These are phyloP conservation scores for Tremellales sp. DNA, from an alignment of 1,284 basidiomycete genomes.

Conservation along the genomic window DNA sequence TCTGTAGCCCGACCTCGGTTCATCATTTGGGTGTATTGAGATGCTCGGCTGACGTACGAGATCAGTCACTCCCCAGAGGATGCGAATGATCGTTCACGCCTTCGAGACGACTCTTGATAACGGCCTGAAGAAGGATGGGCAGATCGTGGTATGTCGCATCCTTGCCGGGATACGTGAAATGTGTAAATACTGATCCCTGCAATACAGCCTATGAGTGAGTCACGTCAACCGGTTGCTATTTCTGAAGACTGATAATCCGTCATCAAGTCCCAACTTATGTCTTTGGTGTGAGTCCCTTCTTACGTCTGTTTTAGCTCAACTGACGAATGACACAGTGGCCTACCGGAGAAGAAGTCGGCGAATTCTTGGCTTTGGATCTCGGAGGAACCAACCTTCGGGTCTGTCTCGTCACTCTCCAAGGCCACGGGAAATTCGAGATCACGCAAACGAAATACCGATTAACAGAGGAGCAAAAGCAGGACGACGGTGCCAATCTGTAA, in stretches of 20 bases:
- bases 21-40: constrained; percentile 6
- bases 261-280: constrained; percentile 84
- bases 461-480: constrained; percentile 96
- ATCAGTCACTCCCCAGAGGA: constrained; percentile 84
- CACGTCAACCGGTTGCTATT: constrained; percentile 2
- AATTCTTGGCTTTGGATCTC: constrained; percentile 90
- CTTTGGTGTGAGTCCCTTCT: constrained; percentile 57
- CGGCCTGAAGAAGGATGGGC: constrained; percentile 75
- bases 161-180: no score
- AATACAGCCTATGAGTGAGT: constrained; percentile 22
- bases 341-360: constrained; percentile 79
- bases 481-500: constrained; percentile 80
- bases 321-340: constrained; percentile 61
- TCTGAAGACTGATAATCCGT: not conserved
- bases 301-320: not conserved
- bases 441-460: constrained; percentile 97
- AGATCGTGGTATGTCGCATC: constrained; percentile 77
- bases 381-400: constrained; percentile 97
- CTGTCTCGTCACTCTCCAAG: constrained; percentile 88
- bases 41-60: constrained; percentile 56
- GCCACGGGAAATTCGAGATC: constrained; percentile 93
- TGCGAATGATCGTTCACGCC: constrained; percentile 95
- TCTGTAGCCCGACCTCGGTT: constrained; percentile 5
- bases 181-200: not conserved
- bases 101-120: constrained; percentile 88